These are phyloP conservation scores for Hygrocybe punicea DNA, from an alignment of 768 basidiomycete genomes.

Conservation along the genomic window DNA sequence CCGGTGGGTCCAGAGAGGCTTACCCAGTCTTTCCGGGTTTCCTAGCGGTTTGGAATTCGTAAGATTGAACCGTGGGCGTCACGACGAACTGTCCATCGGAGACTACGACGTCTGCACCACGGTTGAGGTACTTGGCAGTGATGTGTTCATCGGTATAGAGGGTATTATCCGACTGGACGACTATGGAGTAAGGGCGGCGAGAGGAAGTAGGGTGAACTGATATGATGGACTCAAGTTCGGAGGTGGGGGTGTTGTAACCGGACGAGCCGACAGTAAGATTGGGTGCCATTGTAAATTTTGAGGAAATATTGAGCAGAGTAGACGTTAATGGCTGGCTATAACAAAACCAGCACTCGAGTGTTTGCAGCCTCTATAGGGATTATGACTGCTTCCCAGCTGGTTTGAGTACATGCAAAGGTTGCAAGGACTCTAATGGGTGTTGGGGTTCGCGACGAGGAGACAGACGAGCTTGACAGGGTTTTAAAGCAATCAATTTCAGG, in stretches of 20 bases:
- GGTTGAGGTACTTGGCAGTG: slow-evolving; percentile 77
- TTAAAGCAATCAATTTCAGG: too few relatives aligned
- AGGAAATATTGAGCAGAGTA: slow-evolving; percentile 27
- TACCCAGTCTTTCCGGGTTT: slow-evolving; percentile 91
- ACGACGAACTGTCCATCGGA: slow-evolving; percentile 73
- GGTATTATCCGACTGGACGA: slow-evolving; percentile 79
- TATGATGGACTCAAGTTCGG: slow-evolving; percentile 63
- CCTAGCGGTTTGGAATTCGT: slow-evolving; percentile 88
- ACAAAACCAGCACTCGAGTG: slow-evolving; percentile 75
- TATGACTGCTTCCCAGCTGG: slow-evolving; percentile 86
- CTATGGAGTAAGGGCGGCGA: slow-evolving; percentile 71
- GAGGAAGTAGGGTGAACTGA: slow-evolving; percentile 83
- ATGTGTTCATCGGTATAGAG: slow-evolving; percentile 79
- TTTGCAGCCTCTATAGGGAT: slow-evolving; percentile 81
- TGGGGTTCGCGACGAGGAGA: neutral
- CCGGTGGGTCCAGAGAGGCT: slow-evolving; percentile 29
- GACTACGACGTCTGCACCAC: slow-evolving; percentile 67
- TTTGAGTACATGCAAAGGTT: slow-evolving; percentile 89
- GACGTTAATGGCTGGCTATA: slow-evolving; percentile 41
- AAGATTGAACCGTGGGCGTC: slow-evolving; percentile 74
- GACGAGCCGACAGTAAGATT: slow-evolving; percentile 49
- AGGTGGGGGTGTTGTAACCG: slow-evolving; percentile 70
- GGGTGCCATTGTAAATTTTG: slow-evolving; percentile 46
- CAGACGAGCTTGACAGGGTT: neutral
- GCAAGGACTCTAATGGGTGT: slow-evolving; percentile 36